A percentile compares a stretch with the other conserved stretches of the same genome.
Conservation (phyloP, 2,329 filamentous ascomycete species). For the Drechslera avenae region DNA sequence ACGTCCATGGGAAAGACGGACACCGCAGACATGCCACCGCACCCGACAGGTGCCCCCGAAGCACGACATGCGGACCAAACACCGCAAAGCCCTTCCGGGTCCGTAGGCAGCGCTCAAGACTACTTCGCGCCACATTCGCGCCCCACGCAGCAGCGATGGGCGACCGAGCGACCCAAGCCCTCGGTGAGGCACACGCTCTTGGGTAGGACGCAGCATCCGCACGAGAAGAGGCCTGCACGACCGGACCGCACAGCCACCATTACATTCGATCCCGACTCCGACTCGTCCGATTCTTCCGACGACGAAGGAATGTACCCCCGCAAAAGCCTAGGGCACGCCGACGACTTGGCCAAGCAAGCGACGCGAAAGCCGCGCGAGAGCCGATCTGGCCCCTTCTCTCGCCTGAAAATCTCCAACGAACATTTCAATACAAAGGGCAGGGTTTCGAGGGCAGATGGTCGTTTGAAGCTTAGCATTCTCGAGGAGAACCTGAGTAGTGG, state of each 20-base stretch:
- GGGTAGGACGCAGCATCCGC: conserved; percentile 22
- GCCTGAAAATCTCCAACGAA: conserved; percentile 67
- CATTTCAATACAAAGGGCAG: conserved; percentile 68
- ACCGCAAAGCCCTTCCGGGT: not conserved
- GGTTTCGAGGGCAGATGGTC: conserved; percentile 70
- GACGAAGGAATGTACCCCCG: conserved; percentile 26
- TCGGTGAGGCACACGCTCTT: conserved; percentile 29
- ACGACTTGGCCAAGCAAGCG: conserved; percentile 12
- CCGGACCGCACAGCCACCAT: conserved; percentile 31
- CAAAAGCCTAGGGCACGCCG: conserved; percentile 25
- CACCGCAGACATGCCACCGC: not conserved
- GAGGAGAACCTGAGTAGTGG: conserved; percentile 72
- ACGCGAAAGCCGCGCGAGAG: conserved; percentile 13
- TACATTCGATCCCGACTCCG: conserved; percentile 39
- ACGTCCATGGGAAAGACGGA: not conserved
- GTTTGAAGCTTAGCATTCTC: conserved; percentile 69
- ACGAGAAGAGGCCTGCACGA: conserved; percentile 16
- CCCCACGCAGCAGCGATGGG: conserved; percentile 33
- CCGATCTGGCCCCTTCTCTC: conserved; percentile 51
- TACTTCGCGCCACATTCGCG: conserved; percentile 14
- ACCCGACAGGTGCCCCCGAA: not conserved
- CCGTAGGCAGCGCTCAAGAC: not conserved
- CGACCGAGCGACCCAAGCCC: conserved; percentile 40
- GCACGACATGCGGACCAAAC: not conserved
- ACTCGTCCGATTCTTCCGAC: conserved; percentile 31